Evolutionary conservation across 495 filamentous ascomycete genomes (phyloP), one percentile per base, ranked within the genome.

Genomic region (Penicillium nucicola): DNA sequence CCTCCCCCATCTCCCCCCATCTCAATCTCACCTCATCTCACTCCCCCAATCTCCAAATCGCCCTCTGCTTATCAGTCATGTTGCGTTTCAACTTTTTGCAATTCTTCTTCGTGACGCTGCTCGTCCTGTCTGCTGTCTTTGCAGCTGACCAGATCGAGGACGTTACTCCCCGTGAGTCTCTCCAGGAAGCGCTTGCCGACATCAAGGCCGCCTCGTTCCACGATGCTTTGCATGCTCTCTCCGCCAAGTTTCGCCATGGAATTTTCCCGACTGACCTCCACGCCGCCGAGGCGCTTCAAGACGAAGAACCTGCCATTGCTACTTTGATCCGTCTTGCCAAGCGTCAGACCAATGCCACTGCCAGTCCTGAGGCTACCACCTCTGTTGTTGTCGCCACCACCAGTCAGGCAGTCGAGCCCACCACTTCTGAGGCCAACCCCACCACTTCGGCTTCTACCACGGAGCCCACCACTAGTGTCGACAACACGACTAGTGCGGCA

Each of bases 191-290:
- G 2, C 62, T 71, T n/a, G 66, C 64, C 45, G 58, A 68, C 43
- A 67, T 71, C 48, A 58, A 73, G 38, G 68, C 67, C 32, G 56
- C 62, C 38, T 62, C 68, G 36, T 57, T 80, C 28, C 78, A 82
- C 61, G 68, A 71, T 45, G 75, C 70, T 38, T 65, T 81, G 40
- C 77, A 81, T 55, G 62, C 62, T 44, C 64, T 76, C 42, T 70
- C 74, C 47, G 64, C 62, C 34, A 76, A 72, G 57, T 82, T 76
- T 59, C 67, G 75, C 48, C 65, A 81, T 59, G 79, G 78, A 55
- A 69, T 79, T 57, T 80, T 72, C 53, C 61, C 52, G 15, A 70
- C 69, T 62, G 75, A 79, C 58, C 64, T 65, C 34, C 61, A 58
- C 20, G 77, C 76, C 42, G 66, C 74, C 25, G 68, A 78, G 61